Conservation (phyloP, 169 alveolate species). For the Eimeria necatrix region DNA sequence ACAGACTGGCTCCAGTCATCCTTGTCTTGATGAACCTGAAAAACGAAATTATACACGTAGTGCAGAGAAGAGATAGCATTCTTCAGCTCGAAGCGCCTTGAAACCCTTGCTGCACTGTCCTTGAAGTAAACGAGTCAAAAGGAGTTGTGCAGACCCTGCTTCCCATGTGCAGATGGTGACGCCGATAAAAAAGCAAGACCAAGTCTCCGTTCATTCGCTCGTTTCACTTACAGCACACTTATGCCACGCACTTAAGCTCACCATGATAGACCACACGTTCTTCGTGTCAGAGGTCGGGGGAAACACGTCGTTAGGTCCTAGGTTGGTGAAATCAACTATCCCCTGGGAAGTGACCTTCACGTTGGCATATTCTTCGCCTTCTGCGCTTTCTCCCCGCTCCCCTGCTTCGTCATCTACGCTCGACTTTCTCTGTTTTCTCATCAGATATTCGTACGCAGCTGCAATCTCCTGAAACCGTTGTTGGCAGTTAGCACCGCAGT, state of each 20-base stretch:
- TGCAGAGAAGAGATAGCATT: not conserved
- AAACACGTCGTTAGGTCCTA: constrained; percentile 58
- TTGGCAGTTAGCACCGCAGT: constrained; percentile 75
- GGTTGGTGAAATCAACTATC: constrained; percentile 60
- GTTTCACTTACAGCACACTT: not conserved
- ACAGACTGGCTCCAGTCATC: constrained; percentile 76
- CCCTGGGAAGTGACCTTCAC: constrained; percentile 32
- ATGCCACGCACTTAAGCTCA: not conserved
- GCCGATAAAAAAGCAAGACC: not conserved
- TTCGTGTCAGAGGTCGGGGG: constrained; percentile 52
- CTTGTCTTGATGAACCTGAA: constrained; percentile 71
- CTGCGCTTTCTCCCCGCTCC: constrained; percentile 34
- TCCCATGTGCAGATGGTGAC: not conserved
- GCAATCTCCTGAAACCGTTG: constrained; percentile 75
- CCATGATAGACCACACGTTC: constrained; percentile 77
- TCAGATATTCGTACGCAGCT: constrained; percentile 70
- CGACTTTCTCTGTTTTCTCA: constrained; percentile 34
- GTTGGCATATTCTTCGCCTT: not conserved
- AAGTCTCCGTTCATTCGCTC: not conserved
- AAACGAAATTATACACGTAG: too few species aligned
- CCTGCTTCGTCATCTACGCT: constrained; percentile 22
- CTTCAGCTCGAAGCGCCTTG: not conserved
- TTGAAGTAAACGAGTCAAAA: too few species aligned
- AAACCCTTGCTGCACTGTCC: not conserved
- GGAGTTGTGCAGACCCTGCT: not conserved